These are phyloP conservation scores for Periconia digitata DNA, from an alignment of 2,329 filamentous ascomycete species.

Conservation along the genomic window DNA sequence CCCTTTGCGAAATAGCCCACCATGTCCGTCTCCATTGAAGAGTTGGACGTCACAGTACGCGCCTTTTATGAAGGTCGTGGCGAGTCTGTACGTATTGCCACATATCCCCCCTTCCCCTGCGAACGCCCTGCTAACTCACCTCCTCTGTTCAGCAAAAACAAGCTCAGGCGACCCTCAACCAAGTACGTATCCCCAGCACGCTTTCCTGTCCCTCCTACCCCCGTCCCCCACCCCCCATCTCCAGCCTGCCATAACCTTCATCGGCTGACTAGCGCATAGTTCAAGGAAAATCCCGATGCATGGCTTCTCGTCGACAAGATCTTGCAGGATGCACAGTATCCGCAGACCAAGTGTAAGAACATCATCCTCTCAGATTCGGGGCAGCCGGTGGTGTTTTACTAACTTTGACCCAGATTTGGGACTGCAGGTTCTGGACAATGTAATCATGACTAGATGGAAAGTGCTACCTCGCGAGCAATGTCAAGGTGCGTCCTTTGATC, in stretches of 20 bases:
- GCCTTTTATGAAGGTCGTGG: conserved; percentile 97
- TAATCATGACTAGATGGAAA: conserved; percentile 99
- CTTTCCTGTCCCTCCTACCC: conserved; percentile 2
- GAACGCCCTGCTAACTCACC: conserved; percentile 43
- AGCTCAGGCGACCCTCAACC: conserved; percentile 89
- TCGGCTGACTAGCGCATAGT: conserved; percentile 60
- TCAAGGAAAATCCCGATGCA: conserved; percentile 98
- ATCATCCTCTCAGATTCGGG: conserved; percentile 9
- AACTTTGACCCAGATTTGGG: conserved; percentile 69
- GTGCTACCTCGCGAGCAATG: conserved; percentile 94
- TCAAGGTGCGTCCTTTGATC: conserved; percentile 63
- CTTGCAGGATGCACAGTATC: conserved; percentile 86
- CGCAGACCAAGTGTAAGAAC: conserved; percentile 88
- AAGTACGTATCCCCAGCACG: conserved; percentile 59
- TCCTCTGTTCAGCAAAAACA: conserved; percentile 77
- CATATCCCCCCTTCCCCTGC: background rate
- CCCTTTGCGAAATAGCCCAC: conserved; percentile 35
- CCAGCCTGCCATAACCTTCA: too few relatives aligned
- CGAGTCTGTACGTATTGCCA: conserved; percentile 68
- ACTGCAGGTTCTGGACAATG: conserved; percentile 94
- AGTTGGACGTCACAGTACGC: conserved; percentile 95
- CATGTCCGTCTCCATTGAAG: conserved; percentile 76
- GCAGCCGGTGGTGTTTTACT: conserved; percentile 29
- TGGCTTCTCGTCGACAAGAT: conserved; percentile 99
- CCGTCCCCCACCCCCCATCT: conserved; percentile 7